Base-by-base conservation (phyloP, 2,329 filamentous ascomycete species). In the Waltergamsia citrina region DNA sequence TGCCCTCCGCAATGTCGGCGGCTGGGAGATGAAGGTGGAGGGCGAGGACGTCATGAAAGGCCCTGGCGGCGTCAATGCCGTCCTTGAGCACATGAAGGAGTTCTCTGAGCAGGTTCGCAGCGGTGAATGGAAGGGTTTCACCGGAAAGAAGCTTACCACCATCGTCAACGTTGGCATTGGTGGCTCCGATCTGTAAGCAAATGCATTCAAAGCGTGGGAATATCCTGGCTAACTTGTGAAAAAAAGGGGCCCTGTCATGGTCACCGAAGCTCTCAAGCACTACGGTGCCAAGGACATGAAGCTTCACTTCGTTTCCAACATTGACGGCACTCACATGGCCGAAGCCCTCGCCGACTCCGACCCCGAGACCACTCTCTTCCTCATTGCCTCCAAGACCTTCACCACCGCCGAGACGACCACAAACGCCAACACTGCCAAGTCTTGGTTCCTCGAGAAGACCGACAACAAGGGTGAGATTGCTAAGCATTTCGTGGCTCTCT, bases 301-400 rank as follows among this genome's bases (percentile, higher is more conserved):
- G 43, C 75, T 96, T 29, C 90, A 96, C 74, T 98, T 98, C 52
- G 92, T 98, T 48, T 96, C 90, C 68, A 98, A 98, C 74, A 96
- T 98, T 56, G 92, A 98, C 57, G 92, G 92, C 47, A 98, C 92
- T 36, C 92, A 98, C 69, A 86, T 96, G 58, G 85, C 87, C 31
- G 92, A 98, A 67, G 88, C 92, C 33, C 76, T 96, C 40, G 81
- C 78, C 55, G 65, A 79, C 50, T 94, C 90, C 7, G 79, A 98
- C 60, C 90, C 90, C 32, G 92, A 98, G 69, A 95, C 90, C 31
- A 95, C 92, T n/a, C 82, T 98, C 43, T 96, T 98, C 81, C 74
- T 98, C 48, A 78, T 98, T 49, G 92, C 92, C 37, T 96, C 90
- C 62, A 98, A 98, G 81, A 98, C 92, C 43, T 98, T 98, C 65